A percentile compares a stretch with the other conserved stretches of the same genome.
Evolutionary conservation across 2,329 filamentous ascomycete species (phyloP).

Genomic region (Cytospora chrysosperma): DNA sequence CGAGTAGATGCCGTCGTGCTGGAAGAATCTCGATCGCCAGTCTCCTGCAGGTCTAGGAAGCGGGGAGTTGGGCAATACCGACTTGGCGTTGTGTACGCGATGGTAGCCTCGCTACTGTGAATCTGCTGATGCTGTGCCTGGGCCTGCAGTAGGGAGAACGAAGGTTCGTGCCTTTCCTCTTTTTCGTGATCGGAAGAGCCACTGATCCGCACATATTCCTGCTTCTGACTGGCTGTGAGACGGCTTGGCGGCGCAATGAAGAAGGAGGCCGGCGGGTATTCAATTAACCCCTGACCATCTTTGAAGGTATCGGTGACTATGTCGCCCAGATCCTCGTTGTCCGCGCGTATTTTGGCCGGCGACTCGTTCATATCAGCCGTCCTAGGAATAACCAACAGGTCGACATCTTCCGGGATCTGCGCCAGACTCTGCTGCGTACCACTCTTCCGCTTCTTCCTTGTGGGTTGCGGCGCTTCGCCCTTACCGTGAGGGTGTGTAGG

Average conservation of each 20-base stretch:
- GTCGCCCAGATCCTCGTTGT: conserved; percentile 9
- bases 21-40: background rate
- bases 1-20: background rate
- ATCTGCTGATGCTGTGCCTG: conserved; percentile 24
- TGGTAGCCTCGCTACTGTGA: conserved; percentile 35
- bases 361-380: conserved; percentile 17
- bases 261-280: conserved; percentile 28
- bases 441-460: conserved; percentile 14
- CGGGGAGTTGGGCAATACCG: conserved; percentile 27
- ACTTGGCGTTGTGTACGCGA: conserved; percentile 39
- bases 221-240: conserved; percentile 39
- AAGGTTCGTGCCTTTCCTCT: conserved; percentile 14
- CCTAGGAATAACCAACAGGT: conserved; percentile 27
- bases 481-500: background rate
- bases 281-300: background rate
- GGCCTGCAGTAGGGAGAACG: conserved; percentile 16
- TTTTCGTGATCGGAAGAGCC: conserved; percentile 26
- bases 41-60: conserved; percentile 8
- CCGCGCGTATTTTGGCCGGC: conserved; percentile 16
- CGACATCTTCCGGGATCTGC: conserved; percentile 25
- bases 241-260: conserved; percentile 34
- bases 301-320: conserved; percentile 16
- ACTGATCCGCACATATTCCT: conserved; percentile 35
- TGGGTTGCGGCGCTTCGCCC: conserved; percentile 13
- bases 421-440: background rate